Base-by-base conservation (phyloP, 495 filamentous ascomycete genomes). In the Xylaria flabelliformis region DNA sequence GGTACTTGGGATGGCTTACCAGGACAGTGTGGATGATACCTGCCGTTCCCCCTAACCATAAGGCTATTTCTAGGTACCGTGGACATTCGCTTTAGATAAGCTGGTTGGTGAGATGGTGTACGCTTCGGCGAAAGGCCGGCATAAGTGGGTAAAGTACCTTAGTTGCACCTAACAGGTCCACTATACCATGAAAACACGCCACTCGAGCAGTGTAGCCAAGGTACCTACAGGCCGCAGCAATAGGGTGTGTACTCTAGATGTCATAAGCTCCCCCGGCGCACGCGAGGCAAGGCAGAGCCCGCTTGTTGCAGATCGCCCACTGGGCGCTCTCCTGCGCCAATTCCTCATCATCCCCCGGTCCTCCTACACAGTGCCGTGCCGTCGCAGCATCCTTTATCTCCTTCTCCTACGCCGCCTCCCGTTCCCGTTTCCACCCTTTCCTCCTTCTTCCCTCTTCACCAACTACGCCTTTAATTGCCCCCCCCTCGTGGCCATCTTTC, bases 391-490 rank as follows among this genome's bases (percentile, higher is more conserved):
- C 61, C 61, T 39, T 64, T 64, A 64, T 64, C 61, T 64, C 48
- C 59, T 64, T 64, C 34, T 29, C 46, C 21, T 63, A n/a, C 42
- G 26, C 24, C 64, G 41, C 32, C 36, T 29, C 26, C 46, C 42
- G 42, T 50, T 44, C 55, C 59, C 42, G 41, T 50, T 29, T 61
- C 55, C 59, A 44, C 36, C 50, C 58, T 36, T 26, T 66, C n/a
- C 24, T 29, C 62, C 39, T 61, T 29, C 44, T 48, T 48, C 59
- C 26, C 26, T 65, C 70, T 51, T 66, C 62, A 46, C 58, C 58
- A 63, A 41, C 68, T 34, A 70, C 68, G 58, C 55, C 68, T 32
- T 53, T 50, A 50, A 48, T 51, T 4, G 36, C 70, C 39, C 62
- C 10, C 46, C 17, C 44, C 12, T 44, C 63, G 51, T 34, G 62